Percentiles rank a stretch among this genome's conserved stretches.
Evolutionary conservation across 345 rosid genomes (phyloP).

Genomic region (Dimocarpus longan): DNA sequence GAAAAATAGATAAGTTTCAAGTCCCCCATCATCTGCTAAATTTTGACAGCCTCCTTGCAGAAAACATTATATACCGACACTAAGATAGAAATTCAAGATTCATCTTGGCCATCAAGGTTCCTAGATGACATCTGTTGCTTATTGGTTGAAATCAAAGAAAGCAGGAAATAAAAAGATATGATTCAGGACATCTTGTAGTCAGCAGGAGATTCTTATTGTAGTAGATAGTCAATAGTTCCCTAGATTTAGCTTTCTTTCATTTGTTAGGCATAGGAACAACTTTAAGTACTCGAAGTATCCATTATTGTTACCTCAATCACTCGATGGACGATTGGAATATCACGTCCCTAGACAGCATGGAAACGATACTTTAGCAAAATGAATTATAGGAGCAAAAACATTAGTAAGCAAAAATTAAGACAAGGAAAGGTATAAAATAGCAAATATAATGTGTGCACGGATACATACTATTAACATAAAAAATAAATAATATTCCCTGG

Average conservation of each 20-base stretch:
- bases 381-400: neutral
- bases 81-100: neutral
- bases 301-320: conserved; percentile 44
- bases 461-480: neutral
- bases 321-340: conserved; percentile 55
- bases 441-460: neutral
- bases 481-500: neutral
- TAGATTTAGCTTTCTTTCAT: neutral
- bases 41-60: too few relatives aligned
- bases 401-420: neutral
- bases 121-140: neutral
- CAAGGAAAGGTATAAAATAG: neutral
- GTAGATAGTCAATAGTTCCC: neutral
- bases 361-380: conserved; percentile 16
- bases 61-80: too few relatives aligned
- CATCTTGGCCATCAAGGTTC: neutral
- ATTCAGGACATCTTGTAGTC: conserved; percentile 2
- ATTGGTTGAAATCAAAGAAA: neutral
- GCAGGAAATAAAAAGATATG: neutral
- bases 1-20: neutral
- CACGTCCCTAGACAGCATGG: conserved; percentile 34
- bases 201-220: neutral
- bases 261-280: neutral
- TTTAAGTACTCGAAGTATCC: neutral
- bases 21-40: too few relatives aligned